These are phyloP conservation scores for Phytophthora parvispora DNA, from an alignment of 352 stramenopile genomes.

Conservation along the genomic window DNA sequence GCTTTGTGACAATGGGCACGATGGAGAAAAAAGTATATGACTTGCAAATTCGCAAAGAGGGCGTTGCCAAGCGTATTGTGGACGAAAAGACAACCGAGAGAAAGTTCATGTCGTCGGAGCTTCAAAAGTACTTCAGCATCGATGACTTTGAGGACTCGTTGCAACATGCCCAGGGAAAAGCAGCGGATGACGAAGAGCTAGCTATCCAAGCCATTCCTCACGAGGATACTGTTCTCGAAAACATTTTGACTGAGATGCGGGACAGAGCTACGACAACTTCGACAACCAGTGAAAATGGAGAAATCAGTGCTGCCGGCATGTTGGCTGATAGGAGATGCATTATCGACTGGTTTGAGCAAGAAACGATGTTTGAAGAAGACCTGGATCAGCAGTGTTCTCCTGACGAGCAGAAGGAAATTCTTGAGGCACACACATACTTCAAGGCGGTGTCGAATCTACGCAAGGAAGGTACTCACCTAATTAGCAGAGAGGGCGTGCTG, in stretches of 20 bases:
- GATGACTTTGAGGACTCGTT: constrained; percentile 84
- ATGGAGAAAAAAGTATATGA: constrained; percentile 96
- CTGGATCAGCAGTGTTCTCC: constrained; percentile 82
- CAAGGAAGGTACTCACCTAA: constrained; percentile 37
- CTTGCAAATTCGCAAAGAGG: constrained; percentile 92
- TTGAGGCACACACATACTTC: constrained; percentile 74
- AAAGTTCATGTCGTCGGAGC: constrained; percentile 84
- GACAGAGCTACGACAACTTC: constrained; percentile 20
- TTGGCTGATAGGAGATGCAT: constrained; percentile 53
- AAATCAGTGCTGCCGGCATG: constrained; percentile 22
- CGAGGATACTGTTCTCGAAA: constrained; percentile 61
- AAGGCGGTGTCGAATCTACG: constrained; percentile 73
- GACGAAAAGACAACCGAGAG: constrained; percentile 89
- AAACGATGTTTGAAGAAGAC: constrained; percentile 93
- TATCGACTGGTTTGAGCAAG: constrained; percentile 90
- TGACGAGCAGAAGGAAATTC: constrained; percentile 78
- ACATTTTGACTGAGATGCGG: constrained; percentile 57
- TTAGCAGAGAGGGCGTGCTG: constrained; percentile 61
- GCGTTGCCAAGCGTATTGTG: constrained; percentile 90
- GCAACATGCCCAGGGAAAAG: constrained; percentile 45
- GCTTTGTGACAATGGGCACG: constrained; percentile 92
- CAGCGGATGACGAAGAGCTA: constrained; percentile 22
- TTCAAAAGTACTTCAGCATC: constrained; percentile 90
- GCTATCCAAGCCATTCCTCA: constrained; percentile 43
- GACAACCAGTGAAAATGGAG: constrained; percentile 5